These are phyloP conservation scores for Thraustochytrium sp. DNA, from an alignment of 352 stramenopile genomes.

Conservation along the genomic window DNA sequence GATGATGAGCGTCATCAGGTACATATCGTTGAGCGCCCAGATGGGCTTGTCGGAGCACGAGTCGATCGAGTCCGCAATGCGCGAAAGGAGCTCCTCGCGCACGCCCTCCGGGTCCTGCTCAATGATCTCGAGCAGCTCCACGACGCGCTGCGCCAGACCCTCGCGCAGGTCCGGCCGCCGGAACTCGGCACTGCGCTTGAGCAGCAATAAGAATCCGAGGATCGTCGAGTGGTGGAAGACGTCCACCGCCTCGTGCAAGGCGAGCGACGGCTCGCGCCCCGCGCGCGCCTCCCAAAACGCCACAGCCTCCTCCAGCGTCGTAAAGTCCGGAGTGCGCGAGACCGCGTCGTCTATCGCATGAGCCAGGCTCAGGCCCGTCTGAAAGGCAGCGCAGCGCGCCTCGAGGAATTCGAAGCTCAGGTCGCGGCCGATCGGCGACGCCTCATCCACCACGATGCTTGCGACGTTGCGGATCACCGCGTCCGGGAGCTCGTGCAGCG, in stretches of 20 bases:
- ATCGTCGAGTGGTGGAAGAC: neutral
- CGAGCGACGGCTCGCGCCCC: neutral
- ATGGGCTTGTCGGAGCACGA: constrained; percentile 36
- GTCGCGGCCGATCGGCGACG: neutral
- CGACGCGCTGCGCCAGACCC: constrained; percentile 13
- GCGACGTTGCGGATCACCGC: neutral
- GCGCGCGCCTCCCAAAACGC: constrained; percentile 9
- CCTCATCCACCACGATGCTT: neutral
- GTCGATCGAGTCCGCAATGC: constrained; percentile 2
- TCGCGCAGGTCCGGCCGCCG: neutral
- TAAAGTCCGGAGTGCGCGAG: neutral
- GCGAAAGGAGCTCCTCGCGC: neutral
- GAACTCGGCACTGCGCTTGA: neutral
- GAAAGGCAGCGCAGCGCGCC: neutral
- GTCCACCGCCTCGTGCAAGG: neutral
- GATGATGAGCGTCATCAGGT: constrained; percentile 1
- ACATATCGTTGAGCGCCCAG: constrained; percentile 31
- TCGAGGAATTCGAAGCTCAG: neutral
- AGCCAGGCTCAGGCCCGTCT: neutral
- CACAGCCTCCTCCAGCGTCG: constrained; percentile 6
- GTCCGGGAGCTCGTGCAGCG: neutral
- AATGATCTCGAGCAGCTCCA: constrained; percentile 5
- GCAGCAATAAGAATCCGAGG: neutral
- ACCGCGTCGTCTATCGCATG: neutral
- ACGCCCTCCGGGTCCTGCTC: constrained; percentile 7